Conservation (phyloP, 805 yeast species). For the Pichia nakasei region DNA sequence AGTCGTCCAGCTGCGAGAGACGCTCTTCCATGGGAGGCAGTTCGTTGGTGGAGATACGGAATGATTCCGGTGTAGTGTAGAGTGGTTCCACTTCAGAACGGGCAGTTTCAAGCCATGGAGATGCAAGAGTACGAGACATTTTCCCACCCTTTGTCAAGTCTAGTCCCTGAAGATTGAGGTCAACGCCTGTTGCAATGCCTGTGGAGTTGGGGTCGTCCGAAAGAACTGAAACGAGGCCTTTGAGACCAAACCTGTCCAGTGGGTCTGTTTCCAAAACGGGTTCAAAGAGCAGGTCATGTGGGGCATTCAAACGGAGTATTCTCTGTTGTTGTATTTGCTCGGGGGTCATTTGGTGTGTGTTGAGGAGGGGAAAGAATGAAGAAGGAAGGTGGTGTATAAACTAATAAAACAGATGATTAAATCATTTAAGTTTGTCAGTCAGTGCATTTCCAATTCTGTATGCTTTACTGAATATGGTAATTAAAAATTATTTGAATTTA, state of each 20-base stretch:
- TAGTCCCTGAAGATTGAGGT: constrained; percentile 57
- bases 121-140: constrained; percentile 60
- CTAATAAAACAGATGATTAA: too few relatives aligned
- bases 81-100: constrained; percentile 85
- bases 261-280: not conserved
- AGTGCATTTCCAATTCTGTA: too few relatives aligned
- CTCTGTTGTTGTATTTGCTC: constrained; percentile 13
- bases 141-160: constrained; percentile 38
- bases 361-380: not conserved
- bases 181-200: constrained; percentile 74
- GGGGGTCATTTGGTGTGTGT: constrained; percentile 2
- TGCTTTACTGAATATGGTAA: too few relatives aligned
- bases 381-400: not conserved
- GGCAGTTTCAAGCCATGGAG: constrained; percentile 94
- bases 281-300: too few relatives aligned
- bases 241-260: constrained; percentile 58
- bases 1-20: constrained; percentile 67
- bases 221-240: constrained; percentile 52
- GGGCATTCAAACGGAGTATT: constrained; percentile 24
- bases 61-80: constrained; percentile 55
- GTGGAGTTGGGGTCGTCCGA: constrained; percentile 54
- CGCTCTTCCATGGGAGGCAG: constrained; percentile 27
- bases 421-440: too few relatives aligned
- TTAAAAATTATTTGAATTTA: too few relatives aligned
- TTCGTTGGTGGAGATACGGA: constrained; percentile 23